These are phyloP conservation scores for Fereydounia khargensis DNA, from an alignment of 1,284 basidiomycete genomes.

Conservation along the genomic window DNA sequence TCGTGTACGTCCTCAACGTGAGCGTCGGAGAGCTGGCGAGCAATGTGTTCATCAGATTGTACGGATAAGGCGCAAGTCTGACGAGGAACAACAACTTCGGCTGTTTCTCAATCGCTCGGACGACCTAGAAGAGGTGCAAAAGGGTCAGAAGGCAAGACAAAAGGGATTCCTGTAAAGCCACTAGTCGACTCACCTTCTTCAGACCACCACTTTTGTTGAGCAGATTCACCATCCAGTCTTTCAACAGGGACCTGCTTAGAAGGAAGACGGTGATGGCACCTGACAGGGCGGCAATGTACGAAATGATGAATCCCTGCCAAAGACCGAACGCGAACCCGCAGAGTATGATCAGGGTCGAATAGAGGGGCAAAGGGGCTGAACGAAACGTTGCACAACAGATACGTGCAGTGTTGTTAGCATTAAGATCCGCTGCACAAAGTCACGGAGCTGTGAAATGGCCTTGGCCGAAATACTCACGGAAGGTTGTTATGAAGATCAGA, in stretches of 20 bases:
- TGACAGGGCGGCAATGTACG: conserved; percentile 76
- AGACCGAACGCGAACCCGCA: conserved; percentile 82
- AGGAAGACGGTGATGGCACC: conserved; percentile 77
- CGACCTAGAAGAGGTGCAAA: conserved; percentile 59
- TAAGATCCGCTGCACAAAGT: conserved; percentile 82
- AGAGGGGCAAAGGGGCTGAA: conserved; percentile 75
- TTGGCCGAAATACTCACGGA: conserved; percentile 61
- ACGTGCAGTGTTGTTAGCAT: too few species aligned
- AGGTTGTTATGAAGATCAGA: conserved; percentile 57
- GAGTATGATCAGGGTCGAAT: conserved; percentile 80
- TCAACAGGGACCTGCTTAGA: conserved; percentile 71
- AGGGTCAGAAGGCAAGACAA: not conserved
- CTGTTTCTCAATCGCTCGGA: conserved; percentile 80
- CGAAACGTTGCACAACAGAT: too few species aligned
- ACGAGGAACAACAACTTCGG: conserved; percentile 81
- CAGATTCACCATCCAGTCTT: conserved; percentile 69
- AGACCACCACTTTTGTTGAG: conserved; percentile 62
- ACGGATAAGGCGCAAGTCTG: conserved; percentile 67
- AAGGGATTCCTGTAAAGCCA: not conserved
- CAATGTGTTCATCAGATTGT: conserved; percentile 84
- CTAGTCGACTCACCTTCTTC: conserved; percentile 28
- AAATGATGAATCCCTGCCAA: conserved; percentile 74
- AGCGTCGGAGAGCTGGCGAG: conserved; percentile 82
- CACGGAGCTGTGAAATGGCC: conserved; percentile 80
- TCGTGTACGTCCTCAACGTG: conserved; percentile 71